phyloP scores from a whole-genome alignment of 1,139 yeast genomes.

The Casaregolazyma suthepensis region DNA sequence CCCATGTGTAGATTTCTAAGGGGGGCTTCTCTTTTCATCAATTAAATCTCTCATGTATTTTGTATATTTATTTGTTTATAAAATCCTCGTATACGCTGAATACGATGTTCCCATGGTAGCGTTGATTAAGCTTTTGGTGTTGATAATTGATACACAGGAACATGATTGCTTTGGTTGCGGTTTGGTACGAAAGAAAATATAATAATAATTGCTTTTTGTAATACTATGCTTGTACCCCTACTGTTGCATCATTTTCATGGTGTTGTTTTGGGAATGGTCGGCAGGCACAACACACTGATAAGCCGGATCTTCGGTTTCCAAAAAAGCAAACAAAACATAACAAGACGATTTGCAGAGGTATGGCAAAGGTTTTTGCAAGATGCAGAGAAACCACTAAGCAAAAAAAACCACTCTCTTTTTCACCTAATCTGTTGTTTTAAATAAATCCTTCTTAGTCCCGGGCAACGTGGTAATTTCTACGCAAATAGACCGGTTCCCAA shows the following conservation, averaged over 20 bases:
- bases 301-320: neutral
- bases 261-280: neutral
- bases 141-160: neutral
- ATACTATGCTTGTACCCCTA: neutral
- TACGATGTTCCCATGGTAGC: neutral
- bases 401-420: neutral
- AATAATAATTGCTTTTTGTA: neutral
- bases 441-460: neutral
- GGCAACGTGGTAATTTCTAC: neutral
- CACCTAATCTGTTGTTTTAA: neutral
- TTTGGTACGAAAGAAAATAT: neutral
- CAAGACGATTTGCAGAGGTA: neutral
- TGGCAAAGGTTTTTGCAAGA: neutral
- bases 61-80: neutral
- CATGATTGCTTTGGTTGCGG: neutral
- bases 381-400: neutral
- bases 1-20: neutral
- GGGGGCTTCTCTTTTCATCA: neutral
- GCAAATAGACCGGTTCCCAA: neutral
- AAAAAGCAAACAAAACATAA: neutral
- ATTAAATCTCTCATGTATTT: too few relatives aligned
- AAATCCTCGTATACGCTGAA: neutral
- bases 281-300: neutral
- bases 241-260: neutral
- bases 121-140: neutral